Base-by-base conservation (phyloP, 331 rosid genomes). In the Acacia concinna region DNA sequence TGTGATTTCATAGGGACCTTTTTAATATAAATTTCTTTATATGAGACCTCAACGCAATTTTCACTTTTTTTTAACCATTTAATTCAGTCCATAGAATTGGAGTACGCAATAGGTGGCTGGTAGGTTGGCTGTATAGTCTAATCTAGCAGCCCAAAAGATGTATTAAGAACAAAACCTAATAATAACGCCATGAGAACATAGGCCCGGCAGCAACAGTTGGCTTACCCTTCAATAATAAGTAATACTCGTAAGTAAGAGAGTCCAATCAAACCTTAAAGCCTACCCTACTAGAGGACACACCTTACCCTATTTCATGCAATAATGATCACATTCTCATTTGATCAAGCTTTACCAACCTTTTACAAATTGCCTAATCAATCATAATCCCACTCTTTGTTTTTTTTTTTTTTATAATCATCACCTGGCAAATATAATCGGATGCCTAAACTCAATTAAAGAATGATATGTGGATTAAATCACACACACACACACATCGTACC, bases 41-140 rank as follows among this genome's bases (percentile, higher is more conserved):
- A n/a, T n/a, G n/a, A n/a, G n/a, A n/a, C n/a, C n/a, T n/a, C n/a
- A n/a, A n/a, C n/a, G n/a, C n/a, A n/a, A n/a, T n/a, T n/a, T n/a
- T n/a, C n/a, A n/a, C 5, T 1, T 46, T 12, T 40, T 54, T 56
- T 21, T n/a, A n/a, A n/a, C n/a, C n/a, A n/a, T 23, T 11, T 10
- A 0, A 23, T 56, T 56, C 31, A 23, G 21, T 23, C 63, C 63
- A 27, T 3, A 56, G 63, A 3, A 31, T 2, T 13, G 60, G 12
- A 52, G 60, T 20, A n/a, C 12, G 60, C 8, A 38, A 43, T 43
- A 43, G 47, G 15, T 12, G 13, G 73, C 32, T 9, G 0, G 5
- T 67, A 37, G 73, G 32, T 27, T 38, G 73, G 31, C 51, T 67
- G 73, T 21, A 12, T 67, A 52, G 73, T 67, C 73, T 67, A 67